Evolutionary conservation across 306 rosid genomes (phyloP).

Genomic region (Quercus gilva): DNA sequence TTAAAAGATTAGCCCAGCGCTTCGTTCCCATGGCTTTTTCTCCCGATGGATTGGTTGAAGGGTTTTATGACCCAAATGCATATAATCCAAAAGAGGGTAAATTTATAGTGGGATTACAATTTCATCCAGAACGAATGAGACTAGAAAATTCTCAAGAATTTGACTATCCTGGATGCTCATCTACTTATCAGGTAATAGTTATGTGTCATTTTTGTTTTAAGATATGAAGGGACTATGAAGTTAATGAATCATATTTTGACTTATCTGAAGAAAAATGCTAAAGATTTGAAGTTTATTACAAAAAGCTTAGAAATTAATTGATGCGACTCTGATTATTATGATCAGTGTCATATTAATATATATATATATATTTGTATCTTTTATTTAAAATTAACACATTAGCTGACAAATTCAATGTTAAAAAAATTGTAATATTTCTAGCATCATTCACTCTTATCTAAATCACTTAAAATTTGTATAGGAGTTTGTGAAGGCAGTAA

Average conservation of each 20-base stretch:
- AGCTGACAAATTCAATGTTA: too few species aligned
- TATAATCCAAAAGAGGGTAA: conserved; percentile 87
- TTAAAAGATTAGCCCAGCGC: conserved; percentile 75
- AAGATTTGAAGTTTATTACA: too few species aligned
- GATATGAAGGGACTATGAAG: not conserved
- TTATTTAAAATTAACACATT: too few species aligned
- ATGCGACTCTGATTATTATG: too few species aligned
- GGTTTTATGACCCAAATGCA: conserved; percentile 85
- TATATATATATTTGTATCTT: not conserved
- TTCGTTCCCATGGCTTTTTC: conserved; percentile 87
- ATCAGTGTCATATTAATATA: too few species aligned
- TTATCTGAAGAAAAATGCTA: too few species aligned
- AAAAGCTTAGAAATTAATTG: too few species aligned
- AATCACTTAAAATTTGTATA: conserved; percentile 19
- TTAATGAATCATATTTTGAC: too few species aligned
- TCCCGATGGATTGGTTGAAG: conserved; percentile 80
- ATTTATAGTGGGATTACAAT: conserved; percentile 91
- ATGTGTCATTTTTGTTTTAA: not conserved
- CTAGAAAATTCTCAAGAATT: conserved; percentile 65
- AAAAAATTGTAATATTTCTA: too few species aligned
- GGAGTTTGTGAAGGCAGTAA: conserved; percentile 89
- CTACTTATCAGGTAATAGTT: conserved; percentile 58
- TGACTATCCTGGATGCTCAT: conserved; percentile 86
- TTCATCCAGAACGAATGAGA: conserved; percentile 94
- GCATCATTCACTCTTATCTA: not conserved